Conservation (phyloP, 129 eudicot species). For the Centrapalus pauciflorus region DNA sequence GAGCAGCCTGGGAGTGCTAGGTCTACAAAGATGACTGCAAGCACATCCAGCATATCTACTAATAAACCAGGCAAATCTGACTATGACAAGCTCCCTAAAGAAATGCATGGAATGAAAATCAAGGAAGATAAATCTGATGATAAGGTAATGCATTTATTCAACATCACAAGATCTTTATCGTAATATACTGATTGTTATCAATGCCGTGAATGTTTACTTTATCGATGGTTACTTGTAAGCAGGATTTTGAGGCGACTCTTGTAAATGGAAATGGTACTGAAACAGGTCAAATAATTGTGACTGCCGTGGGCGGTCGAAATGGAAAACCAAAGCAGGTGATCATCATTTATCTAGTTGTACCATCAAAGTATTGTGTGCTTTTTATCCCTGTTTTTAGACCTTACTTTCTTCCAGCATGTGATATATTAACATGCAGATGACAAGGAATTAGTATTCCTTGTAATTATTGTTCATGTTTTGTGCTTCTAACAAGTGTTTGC, state of each 20-base stretch:
- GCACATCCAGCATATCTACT: conserved; percentile 41
- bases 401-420: neutral
- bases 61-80: conserved; percentile 41
- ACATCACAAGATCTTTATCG: neutral
- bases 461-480: neutral
- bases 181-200: neutral
- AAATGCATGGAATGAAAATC: conserved; percentile 65
- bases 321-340: conserved; percentile 90
- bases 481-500: neutral
- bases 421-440: too few species aligned
- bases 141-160: conserved; percentile 25
- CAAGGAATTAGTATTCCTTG: too few species aligned
- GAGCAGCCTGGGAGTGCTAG: conserved; percentile 49
- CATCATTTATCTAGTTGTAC: neutral
- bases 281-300: conserved; percentile 76
- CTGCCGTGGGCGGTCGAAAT: conserved; percentile 75
- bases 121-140: conserved; percentile 57
- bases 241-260: conserved; percentile 83
- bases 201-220: neutral
- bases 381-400: neutral
- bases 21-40: conserved; percentile 38
- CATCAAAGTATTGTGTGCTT: neutral
- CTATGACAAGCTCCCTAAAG: conserved; percentile 59
- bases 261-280: conserved; percentile 87
- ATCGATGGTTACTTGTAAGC: conserved; percentile 15